Conservation (phyloP, 371 early-diverging fungal genomes). For the Mortierella polycephala region DNA sequence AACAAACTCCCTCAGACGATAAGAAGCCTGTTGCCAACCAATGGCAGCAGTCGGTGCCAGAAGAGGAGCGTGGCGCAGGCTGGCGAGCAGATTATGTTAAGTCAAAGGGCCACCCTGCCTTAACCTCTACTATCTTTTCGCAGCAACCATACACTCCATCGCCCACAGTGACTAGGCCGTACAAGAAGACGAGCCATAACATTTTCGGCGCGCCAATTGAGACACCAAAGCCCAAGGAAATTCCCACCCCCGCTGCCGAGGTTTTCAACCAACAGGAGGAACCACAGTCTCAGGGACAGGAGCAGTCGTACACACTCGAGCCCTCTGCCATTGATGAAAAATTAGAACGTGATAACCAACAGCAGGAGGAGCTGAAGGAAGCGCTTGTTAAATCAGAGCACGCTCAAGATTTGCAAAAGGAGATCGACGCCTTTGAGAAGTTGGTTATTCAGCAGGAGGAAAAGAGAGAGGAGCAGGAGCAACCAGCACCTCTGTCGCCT, state of each 20-base stretch:
- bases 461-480: background rate
- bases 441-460: conserved; percentile 11
- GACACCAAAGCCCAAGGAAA: background rate
- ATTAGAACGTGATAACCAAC: conserved; percentile 24
- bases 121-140: conserved; percentile 37
- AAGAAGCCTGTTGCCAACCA: background rate
- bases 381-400: background rate
- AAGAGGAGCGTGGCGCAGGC: conserved; percentile 33
- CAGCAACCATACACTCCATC: background rate
- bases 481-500: conserved; percentile 4
- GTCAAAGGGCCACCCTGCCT: conserved; percentile 42
- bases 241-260: background rate
- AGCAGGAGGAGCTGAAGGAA: conserved; percentile 15
- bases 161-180: conserved; percentile 6
- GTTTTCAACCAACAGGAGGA: background rate
- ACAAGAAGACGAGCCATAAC: conserved; percentile 37
- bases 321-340: conserved; percentile 28
- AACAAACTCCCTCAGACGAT: background rate
- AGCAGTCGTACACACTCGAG: conserved; percentile 9
- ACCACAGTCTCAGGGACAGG: background rate
- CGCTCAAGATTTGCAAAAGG: conserved; percentile 9
- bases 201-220: conserved; percentile 29
- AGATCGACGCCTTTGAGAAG: conserved; percentile 16
- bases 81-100: conserved; percentile 39
- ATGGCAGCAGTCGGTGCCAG: conserved; percentile 8